phyloP scores from a whole-genome alignment of 805 yeast genomes.

The Candida wancherniae region DNA sequence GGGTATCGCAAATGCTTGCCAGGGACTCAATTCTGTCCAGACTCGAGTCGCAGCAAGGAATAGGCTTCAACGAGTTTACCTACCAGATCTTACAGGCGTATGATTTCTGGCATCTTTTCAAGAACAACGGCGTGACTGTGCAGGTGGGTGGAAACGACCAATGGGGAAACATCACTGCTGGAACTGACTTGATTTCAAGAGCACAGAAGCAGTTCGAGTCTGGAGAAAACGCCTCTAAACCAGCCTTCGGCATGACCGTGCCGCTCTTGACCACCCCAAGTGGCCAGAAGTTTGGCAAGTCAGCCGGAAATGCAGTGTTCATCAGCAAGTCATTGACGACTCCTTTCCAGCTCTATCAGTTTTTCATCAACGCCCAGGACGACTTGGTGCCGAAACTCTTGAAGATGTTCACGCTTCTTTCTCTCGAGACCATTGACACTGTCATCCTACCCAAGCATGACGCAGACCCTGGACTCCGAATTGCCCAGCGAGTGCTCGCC shows the following conservation, averaged over 20 bases:
- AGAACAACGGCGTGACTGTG: conserved; percentile 51
- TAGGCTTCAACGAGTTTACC: conserved; percentile 91
- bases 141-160: conserved; percentile 98
- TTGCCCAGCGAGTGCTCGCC: conserved; percentile 77
- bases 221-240: conserved; percentile 1
- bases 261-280: conserved; percentile 83
- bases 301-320: conserved; percentile 95
- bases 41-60: conserved; percentile 61
- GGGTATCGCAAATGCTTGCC: conserved; percentile 82
- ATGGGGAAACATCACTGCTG: conserved; percentile 98
- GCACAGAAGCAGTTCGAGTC: conserved; percentile 25
- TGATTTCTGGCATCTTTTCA: conserved; percentile 81
- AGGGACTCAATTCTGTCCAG: conserved; percentile 83
- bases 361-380: conserved; percentile 75
- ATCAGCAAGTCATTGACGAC: conserved; percentile 70
- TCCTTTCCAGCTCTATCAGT: conserved; percentile 80
- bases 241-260: conserved; percentile 74
- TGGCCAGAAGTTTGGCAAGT: conserved; percentile 94
- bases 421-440: conserved; percentile 51
- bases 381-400: conserved; percentile 65
- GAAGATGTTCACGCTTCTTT: conserved; percentile 74
- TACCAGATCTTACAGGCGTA: conserved; percentile 92
- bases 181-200: conserved; percentile 78
- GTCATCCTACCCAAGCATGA: conserved; percentile 49
- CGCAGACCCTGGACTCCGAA: conserved; percentile 54